phyloP scores from a whole-genome alignment of 305 asterid genomes.

The Fraxinus xanthoxyloides region DNA sequence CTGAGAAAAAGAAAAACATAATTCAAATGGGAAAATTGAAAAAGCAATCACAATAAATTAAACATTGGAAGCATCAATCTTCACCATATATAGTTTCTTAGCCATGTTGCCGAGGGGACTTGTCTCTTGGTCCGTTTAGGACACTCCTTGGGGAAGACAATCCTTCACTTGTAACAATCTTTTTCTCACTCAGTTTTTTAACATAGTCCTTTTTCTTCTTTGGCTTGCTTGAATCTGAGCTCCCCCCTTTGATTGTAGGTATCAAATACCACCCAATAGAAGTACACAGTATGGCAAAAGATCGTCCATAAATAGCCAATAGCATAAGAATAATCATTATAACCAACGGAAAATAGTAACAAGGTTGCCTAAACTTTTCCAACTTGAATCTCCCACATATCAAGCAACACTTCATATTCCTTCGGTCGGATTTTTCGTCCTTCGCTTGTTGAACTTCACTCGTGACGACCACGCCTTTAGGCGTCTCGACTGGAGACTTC shows the following conservation, averaged over 20 bases:
- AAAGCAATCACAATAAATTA: neutral
- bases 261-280: slow-evolving; percentile 35
- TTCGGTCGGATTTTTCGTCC: neutral
- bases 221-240: slow-evolving; percentile 9
- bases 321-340: slow-evolving; percentile 31
- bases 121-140: neutral
- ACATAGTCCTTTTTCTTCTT: neutral
- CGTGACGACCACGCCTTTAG: neutral
- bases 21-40: neutral
- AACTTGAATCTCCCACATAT: slow-evolving; percentile 5
- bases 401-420: neutral
- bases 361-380: slow-evolving; percentile 8
- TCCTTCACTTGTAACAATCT: neutral
- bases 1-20: too few species aligned
- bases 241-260: slow-evolving; percentile 18
- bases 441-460: neutral
- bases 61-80: neutral
- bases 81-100: neutral
- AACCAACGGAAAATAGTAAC: slow-evolving; percentile 14
- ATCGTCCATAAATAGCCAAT: slow-evolving; percentile 30
- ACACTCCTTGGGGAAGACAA: neutral
- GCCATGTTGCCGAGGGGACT: neutral
- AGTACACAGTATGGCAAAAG: slow-evolving; percentile 38
- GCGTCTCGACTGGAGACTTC: neutral
- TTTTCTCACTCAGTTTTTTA: slow-evolving; percentile 1